Percentiles rank a stretch among this genome's conserved stretches.
These are phyloP conservation scores for Vicia faba DNA, from an alignment of 306 rosid species.

Conservation along the genomic window DNA sequence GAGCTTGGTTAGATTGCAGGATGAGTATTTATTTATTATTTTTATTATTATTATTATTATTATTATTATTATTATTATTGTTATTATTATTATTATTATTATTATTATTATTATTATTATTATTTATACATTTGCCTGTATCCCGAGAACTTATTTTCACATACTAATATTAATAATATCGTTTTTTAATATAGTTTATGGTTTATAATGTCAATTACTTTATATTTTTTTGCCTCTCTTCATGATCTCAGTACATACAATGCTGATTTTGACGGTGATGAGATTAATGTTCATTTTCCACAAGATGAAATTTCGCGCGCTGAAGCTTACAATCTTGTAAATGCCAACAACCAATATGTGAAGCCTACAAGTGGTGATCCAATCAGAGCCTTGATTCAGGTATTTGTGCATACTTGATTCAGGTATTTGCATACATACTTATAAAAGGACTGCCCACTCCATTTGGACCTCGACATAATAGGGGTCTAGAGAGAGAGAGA, in stretches of 20 bases:
- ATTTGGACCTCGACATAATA: slow-evolving; percentile 2
- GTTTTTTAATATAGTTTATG: slow-evolving; percentile 25
- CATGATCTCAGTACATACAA: slow-evolving; percentile 73
- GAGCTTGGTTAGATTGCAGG: slow-evolving; percentile 32
- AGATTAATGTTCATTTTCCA: slow-evolving; percentile 96
- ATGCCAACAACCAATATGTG: slow-evolving; percentile 94
- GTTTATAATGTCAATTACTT: slow-evolving; percentile 16
- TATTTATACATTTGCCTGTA: slow-evolving; percentile 25
- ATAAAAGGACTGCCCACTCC: not conserved
- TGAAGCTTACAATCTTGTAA: slow-evolving; percentile 92
- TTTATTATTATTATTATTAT: too few relatives aligned
- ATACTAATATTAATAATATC: not conserved
- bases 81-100: too few relatives aligned
- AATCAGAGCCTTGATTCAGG: slow-evolving; percentile 95
- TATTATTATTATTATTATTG: too few relatives aligned
- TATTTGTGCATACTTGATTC: slow-evolving; percentile 59
- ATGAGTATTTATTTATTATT: not conserved
- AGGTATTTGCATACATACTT: slow-evolving; percentile 52
- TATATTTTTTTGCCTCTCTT: not conserved
- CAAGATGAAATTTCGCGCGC: slow-evolving; percentile 98
- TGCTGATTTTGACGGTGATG: slow-evolving; percentile 99
- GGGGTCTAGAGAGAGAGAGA: slow-evolving; percentile 2
- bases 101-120: not conserved
- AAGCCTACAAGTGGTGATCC: slow-evolving; percentile 99
- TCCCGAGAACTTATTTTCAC: slow-evolving; percentile 45